Evolutionary conservation across 345 rosid species (phyloP).

Genomic region (Noccaea caerulescens): DNA sequence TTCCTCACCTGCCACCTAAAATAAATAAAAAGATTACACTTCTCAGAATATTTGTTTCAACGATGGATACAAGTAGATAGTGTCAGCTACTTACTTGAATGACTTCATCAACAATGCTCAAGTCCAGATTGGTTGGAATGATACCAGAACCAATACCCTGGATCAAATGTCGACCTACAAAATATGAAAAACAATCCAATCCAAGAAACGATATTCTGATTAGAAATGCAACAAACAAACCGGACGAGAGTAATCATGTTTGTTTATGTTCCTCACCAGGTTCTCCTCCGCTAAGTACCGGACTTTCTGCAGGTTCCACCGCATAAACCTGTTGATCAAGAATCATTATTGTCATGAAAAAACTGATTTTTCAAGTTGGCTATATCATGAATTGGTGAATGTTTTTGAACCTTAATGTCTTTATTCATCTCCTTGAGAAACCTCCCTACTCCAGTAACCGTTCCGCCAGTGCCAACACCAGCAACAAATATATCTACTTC

Average conservation of each 20-base stretch:
- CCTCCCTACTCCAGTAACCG: constrained; percentile 61
- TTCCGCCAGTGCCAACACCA: constrained; percentile 76
- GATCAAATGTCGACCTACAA: constrained; percentile 56
- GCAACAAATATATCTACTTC: constrained; percentile 57
- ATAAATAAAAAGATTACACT: background rate
- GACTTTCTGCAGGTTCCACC: constrained; percentile 44
- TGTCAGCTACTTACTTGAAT: constrained; percentile 59
- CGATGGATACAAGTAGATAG: background rate
- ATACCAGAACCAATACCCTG: constrained; percentile 87
- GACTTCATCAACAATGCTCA: constrained; percentile 66
- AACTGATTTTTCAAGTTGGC: too few relatives aligned
- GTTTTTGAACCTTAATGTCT: constrained; percentile 55
- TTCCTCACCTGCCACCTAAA: constrained; percentile 53
- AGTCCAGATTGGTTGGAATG: constrained; percentile 75
- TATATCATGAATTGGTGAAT: background rate
- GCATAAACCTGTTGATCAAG: constrained; percentile 36
- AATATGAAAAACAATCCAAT: background rate
- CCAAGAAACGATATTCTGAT: background rate
- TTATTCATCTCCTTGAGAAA: constrained; percentile 70
- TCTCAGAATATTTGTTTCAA: background rate
- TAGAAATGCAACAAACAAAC: background rate
- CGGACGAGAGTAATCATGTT: background rate
- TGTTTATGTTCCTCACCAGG: constrained; percentile 25
- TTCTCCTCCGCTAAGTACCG: constrained; percentile 45
- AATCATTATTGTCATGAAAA: background rate